These are phyloP conservation scores for Rhexocercosporidium sp. DNA, from an alignment of 2,329 filamentous ascomycete species.

Conservation along the genomic window DNA sequence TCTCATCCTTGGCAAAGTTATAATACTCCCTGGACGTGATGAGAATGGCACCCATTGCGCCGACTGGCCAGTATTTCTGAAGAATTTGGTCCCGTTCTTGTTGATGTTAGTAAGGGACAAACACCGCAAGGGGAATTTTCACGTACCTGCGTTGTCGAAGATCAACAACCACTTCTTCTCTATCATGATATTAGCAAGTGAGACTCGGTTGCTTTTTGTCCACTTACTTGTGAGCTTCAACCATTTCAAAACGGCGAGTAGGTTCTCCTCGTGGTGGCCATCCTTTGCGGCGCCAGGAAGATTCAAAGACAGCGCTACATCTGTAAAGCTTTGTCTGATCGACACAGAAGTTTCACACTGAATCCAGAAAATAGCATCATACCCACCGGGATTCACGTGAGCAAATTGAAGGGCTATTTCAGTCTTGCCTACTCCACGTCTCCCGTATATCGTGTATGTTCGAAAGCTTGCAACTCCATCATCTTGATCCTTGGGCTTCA, in stretches of 20 bases:
- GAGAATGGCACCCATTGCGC: constrained; percentile 32
- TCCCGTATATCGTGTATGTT: constrained; percentile 37
- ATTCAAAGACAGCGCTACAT: constrained; percentile 36
- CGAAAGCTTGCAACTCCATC: constrained; percentile 19
- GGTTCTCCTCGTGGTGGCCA: constrained; percentile 30
- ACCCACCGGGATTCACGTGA: constrained; percentile 27
- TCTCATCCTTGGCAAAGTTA: constrained; percentile 36
- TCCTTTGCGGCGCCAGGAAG: constrained; percentile 32
- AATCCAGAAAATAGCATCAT: constrained; percentile 40
- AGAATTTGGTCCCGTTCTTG: constrained; percentile 31
- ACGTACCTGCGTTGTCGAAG: constrained; percentile 31
- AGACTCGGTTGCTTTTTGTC: neutral
- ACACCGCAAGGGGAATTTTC: neutral
- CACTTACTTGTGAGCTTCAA: constrained; percentile 28
- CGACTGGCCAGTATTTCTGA: constrained; percentile 36
- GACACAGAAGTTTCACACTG: constrained; percentile 35
- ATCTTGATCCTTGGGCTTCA: constrained; percentile 17
- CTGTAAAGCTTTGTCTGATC: constrained; percentile 38
- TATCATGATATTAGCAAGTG: neutral
- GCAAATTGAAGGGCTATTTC: constrained; percentile 35
- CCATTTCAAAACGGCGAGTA: constrained; percentile 27
- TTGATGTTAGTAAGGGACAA: neutral
- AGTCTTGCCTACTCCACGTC: constrained; percentile 37
- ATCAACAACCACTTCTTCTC: constrained; percentile 27
- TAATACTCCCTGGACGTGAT: constrained; percentile 37